These are phyloP conservation scores for Solanum pinnatisectum DNA, from an alignment of 257 asterid genomes.

Conservation along the genomic window DNA sequence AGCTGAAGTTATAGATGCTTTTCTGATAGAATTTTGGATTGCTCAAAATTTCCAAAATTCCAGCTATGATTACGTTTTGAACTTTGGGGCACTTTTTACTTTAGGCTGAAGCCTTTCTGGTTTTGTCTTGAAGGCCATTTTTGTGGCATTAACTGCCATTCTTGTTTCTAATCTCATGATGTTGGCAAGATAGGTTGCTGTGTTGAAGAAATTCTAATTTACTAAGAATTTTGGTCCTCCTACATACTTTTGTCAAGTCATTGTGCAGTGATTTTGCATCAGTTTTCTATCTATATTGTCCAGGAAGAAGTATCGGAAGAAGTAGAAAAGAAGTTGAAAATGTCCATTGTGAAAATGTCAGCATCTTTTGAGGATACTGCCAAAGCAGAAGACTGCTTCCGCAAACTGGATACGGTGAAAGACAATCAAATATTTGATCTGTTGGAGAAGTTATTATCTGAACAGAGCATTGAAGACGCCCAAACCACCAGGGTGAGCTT, in stretches of 20 bases:
- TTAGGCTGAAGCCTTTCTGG: neutral
- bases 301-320: conserved; percentile 41
- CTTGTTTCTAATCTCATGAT: neutral
- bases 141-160: neutral
- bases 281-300: conserved; percentile 9
- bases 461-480: conserved; percentile 25
- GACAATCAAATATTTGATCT: conserved; percentile 22
- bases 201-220: neutral
- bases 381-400: conserved; percentile 57
- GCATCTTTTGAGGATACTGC: conserved; percentile 60
- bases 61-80: neutral
- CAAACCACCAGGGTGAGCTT: conserved; percentile 41
- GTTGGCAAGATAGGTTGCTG: neutral
- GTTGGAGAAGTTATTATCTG: conserved; percentile 35
- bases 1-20: neutral
- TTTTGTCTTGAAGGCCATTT: neutral
- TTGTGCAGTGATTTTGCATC: neutral
- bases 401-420: conserved; percentile 34
- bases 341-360: conserved; percentile 50
- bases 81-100: neutral
- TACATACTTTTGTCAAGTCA: neutral
- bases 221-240: neutral
- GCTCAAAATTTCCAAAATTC: neutral
- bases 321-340: conserved; percentile 36
- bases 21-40: neutral